Evolutionary conservation across 2,329 filamentous ascomycete genomes (phyloP).

Genomic region (Phialemoniopsis sp.): DNA sequence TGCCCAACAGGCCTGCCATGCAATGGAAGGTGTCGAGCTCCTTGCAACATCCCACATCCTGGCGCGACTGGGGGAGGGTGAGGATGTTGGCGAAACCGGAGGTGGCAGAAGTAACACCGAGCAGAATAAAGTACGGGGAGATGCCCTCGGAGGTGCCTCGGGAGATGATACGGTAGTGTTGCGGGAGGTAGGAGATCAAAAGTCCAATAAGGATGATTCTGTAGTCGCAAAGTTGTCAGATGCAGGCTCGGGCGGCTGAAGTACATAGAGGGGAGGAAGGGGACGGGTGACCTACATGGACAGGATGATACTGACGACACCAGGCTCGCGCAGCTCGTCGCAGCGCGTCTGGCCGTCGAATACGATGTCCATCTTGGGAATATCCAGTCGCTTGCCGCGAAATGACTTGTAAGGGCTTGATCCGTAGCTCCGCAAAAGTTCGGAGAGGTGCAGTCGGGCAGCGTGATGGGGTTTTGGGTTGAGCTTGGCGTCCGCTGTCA

Average conservation of each 20-base stretch:
- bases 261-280: background rate
- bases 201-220: slow-evolving; percentile 81
- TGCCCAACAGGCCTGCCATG: slow-evolving; percentile 78
- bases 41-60: slow-evolving; percentile 82
- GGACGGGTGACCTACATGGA: slow-evolving; percentile 44
- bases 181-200: slow-evolving; percentile 87
- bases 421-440: too few species aligned
- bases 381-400: too few species aligned
- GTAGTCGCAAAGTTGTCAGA: slow-evolving; percentile 1
- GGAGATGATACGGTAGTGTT: slow-evolving; percentile 86
- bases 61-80: slow-evolving; percentile 75
- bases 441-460: background rate
- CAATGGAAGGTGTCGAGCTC: slow-evolving; percentile 80
- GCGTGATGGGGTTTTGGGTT: too few species aligned
- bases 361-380: slow-evolving; percentile 22
- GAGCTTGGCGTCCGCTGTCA: too few species aligned
- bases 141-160: slow-evolving; percentile 88
- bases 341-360: slow-evolving; percentile 32
- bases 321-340: slow-evolving; percentile 47
- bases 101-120: slow-evolving; percentile 88
- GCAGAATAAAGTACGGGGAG: slow-evolving; percentile 88
- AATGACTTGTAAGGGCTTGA: too few species aligned
- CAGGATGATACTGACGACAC: slow-evolving; percentile 49
- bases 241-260: too few species aligned
- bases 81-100: slow-evolving; percentile 91